Conservation (phyloP, 768 basidiomycete species). For the Suillus discolor region DNA sequence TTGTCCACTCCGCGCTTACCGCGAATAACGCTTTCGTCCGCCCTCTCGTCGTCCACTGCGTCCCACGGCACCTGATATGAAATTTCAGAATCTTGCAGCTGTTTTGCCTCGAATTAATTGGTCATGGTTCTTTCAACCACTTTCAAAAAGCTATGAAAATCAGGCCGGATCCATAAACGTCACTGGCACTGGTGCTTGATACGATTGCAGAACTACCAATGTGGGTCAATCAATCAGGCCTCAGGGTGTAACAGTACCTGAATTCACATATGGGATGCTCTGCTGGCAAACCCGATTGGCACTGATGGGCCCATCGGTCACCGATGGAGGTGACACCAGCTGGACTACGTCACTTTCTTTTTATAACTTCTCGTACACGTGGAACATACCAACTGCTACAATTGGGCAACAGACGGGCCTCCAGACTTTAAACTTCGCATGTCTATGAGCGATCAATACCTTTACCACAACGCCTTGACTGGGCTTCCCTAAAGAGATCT, state of each 20-base stretch:
- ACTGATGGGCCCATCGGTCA: conserved; percentile 45
- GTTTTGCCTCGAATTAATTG: conserved; percentile 56
- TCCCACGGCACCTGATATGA: background rate
- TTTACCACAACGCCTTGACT: conserved; percentile 11
- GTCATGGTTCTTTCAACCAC: conserved; percentile 47
- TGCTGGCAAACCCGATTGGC: conserved; percentile 43
- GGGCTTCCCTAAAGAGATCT: conserved; percentile 16
- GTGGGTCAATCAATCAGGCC: conserved; percentile 7
- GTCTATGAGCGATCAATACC: background rate
- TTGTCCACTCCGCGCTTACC: too few species aligned
- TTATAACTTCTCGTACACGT: background rate
- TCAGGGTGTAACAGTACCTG: background rate
- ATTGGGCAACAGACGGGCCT: background rate
- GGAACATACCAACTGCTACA: background rate
- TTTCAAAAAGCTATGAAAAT: conserved; percentile 56
- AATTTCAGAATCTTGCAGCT: too few species aligned
- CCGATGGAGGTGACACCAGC: conserved; percentile 49
- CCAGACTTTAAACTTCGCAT: background rate
- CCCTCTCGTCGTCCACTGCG: background rate
- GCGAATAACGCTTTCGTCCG: too few species aligned
- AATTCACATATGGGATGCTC: conserved; percentile 44
- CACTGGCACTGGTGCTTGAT: conserved; percentile 7
- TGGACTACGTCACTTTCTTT: background rate
- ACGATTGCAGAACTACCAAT: conserved; percentile 35
- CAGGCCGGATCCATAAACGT: background rate